phyloP scores from a whole-genome alignment of 2,329 filamentous ascomycete genomes.

The Aureobasidium sp. region DNA sequence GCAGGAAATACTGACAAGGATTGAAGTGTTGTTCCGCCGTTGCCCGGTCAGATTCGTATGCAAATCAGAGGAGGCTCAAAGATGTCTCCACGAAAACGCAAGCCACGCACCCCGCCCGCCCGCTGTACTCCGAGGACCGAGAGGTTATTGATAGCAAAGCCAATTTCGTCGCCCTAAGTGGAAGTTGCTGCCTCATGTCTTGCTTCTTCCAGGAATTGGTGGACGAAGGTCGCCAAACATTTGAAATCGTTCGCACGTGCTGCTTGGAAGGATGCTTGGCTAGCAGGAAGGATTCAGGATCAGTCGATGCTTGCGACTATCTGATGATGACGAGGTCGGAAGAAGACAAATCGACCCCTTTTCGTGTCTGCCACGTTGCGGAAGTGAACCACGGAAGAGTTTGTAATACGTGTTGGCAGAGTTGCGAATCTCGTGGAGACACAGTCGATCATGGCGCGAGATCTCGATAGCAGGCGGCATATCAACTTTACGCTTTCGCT shows the following conservation, averaged over 20 bases:
- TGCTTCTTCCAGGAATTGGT: not conserved
- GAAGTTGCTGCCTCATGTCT: not conserved
- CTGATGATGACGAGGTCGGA: not conserved
- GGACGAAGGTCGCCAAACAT: not conserved
- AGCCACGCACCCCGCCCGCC: not conserved
- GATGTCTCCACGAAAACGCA: not conserved
- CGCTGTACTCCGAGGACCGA: constrained; percentile 2
- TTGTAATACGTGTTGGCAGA: not conserved
- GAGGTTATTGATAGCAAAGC: constrained; percentile 2
- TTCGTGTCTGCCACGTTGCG: not conserved
- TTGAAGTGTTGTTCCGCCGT: not conserved
- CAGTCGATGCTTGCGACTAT: not conserved
- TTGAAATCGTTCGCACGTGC: constrained; percentile 7
- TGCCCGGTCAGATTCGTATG: not conserved
- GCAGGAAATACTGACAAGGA: not conserved
- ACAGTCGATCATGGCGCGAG: constrained; percentile 3
- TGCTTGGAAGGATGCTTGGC: not conserved
- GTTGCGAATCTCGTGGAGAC: not conserved
- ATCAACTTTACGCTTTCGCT: not conserved
- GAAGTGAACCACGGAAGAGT: not conserved
- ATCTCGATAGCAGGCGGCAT: not conserved
- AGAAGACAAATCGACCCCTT: not conserved
- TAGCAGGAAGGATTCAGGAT: not conserved
- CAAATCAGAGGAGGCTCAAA: not conserved
- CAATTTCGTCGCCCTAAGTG: not conserved